A percentile compares a stretch with the other conserved stretches of the same genome.
phyloP scores from a whole-genome alignment of 192 early-diverging fungal genomes.

The Cetraspora pellucida region DNA sequence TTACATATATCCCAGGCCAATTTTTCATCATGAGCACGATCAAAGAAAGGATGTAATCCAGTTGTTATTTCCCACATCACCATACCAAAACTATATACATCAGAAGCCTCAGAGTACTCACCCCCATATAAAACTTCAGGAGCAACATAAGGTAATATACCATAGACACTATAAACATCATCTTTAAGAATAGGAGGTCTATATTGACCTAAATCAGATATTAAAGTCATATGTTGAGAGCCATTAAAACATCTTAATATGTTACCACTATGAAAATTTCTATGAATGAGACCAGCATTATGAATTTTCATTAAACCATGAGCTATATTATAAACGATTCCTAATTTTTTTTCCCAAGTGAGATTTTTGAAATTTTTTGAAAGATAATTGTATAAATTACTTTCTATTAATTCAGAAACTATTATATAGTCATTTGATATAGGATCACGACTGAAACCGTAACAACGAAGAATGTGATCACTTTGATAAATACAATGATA shows the following conservation, averaged over 20 bases:
- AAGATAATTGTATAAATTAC: constrained; percentile 2
- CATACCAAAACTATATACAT: constrained; percentile 29
- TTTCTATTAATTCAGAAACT: constrained; percentile 12
- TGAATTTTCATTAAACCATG: constrained; percentile 24
- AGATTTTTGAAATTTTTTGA: neutral
- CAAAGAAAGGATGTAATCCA: neutral
- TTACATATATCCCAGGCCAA: neutral
- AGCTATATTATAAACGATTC: constrained; percentile 15
- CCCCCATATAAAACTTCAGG: constrained; percentile 11
- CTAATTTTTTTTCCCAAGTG: constrained; percentile 21
- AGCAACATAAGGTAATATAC: constrained; percentile 8
- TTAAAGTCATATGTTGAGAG: constrained; percentile 4
- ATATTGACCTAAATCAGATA: constrained; percentile 20
- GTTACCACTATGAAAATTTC: constrained; percentile 19
- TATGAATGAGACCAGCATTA: constrained; percentile 22
- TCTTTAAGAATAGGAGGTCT: neutral
- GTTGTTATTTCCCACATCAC: constrained; percentile 20
- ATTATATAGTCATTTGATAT: neutral
- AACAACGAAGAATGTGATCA: constrained; percentile 4
- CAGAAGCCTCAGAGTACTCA: neutral
- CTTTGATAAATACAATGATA: neutral
- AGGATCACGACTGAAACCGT: constrained; percentile 9
- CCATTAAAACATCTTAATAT: constrained; percentile 28
- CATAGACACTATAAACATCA: neutral
- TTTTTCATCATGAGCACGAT: neutral